Base-by-base conservation (phyloP, 2,329 filamentous ascomycete genomes). In the Aspergillus niger region DNA sequence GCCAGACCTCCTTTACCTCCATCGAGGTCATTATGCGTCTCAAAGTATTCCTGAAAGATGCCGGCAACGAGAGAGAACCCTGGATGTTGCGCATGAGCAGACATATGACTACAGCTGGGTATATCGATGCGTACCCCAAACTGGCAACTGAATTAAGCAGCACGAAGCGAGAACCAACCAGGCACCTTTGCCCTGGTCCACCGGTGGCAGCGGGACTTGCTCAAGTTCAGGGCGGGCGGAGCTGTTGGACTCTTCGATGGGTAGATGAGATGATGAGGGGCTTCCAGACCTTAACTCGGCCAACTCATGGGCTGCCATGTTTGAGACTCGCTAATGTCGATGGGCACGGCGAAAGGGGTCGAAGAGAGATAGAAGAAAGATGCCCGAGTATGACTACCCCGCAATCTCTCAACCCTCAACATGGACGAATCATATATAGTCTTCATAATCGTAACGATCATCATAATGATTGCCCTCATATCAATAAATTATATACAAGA, bases 121-220 rank as follows among this genome's bases (percentile, higher is more conserved):
- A 20, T 11, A 5, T 39, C 13, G n/a, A 38, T 13, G 30, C 47
- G 4, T 65, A 82, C 82, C 82, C 83, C 82, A 86, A 26, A 85
- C 76, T 17, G 84, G 71, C 24, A 80, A 77, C 60, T 87, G 83
- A 10, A 86, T 75, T 51, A 84, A 70, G 64, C 83, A 85, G 65
- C 81, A 82, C 2, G 76, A 78, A 11, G 75, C 74, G 13, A 86
- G 70, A 55, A 84, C 82, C 1, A 83, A 62, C 79, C 81, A 85
- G 3, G 84, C 83, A 55, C 80, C 77, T 67, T 75, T 81, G 1
- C 83, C 83, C 11, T 75, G 70, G 67, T 85, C 83, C 2, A 77
- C 76, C n/a, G 72, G 77, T 2, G 82, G 79, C 10, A 84, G 69
- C 1, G 67, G 30, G 3, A 63, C 64, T 41, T 70, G 69, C 53